Conservation (phyloP, 345 rosid genomes). For the Pelargonium nanum region DNA sequence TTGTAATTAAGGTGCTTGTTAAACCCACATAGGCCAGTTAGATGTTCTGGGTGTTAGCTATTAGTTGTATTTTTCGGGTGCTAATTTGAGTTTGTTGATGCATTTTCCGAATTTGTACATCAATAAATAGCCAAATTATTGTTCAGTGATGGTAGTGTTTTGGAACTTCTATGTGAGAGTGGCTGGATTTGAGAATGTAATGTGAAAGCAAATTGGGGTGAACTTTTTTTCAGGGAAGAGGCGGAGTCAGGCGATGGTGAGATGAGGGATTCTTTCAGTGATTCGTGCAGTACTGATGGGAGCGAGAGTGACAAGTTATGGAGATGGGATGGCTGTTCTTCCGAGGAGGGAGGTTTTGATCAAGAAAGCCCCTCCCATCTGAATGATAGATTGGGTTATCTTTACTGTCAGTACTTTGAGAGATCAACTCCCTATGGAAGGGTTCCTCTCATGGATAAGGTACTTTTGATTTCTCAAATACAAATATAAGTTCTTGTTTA, state of each 20-base stretch:
- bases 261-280: slow-evolving; percentile 75
- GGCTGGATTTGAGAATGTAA: too few species aligned
- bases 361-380: slow-evolving; percentile 34
- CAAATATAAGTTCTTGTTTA: background rate
- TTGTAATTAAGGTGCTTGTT: background rate
- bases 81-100: too few species aligned
- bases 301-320: slow-evolving; percentile 77
- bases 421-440: slow-evolving; percentile 41
- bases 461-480: slow-evolving; percentile 3
- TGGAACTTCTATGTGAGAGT: background rate
- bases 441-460: slow-evolving; percentile 52
- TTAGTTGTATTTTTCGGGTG: too few species aligned
- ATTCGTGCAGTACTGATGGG: slow-evolving; percentile 66
- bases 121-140: too few species aligned
- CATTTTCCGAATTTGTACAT: too few species aligned
- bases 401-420: slow-evolving; percentile 38
- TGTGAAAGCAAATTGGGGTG: background rate
- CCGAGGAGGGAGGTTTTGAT: slow-evolving; percentile 78
- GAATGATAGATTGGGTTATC: slow-evolving; percentile 27
- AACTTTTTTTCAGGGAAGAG: slow-evolving; percentile 57
- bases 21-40: background rate
- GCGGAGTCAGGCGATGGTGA: slow-evolving; percentile 70
- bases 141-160: too few species aligned
- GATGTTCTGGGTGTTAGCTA: background rate
- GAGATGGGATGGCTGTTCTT: slow-evolving; percentile 73